Evolutionary conservation across 2,329 filamentous ascomycete species (phyloP).

Genomic region (Paramyrothecium sp.): DNA sequence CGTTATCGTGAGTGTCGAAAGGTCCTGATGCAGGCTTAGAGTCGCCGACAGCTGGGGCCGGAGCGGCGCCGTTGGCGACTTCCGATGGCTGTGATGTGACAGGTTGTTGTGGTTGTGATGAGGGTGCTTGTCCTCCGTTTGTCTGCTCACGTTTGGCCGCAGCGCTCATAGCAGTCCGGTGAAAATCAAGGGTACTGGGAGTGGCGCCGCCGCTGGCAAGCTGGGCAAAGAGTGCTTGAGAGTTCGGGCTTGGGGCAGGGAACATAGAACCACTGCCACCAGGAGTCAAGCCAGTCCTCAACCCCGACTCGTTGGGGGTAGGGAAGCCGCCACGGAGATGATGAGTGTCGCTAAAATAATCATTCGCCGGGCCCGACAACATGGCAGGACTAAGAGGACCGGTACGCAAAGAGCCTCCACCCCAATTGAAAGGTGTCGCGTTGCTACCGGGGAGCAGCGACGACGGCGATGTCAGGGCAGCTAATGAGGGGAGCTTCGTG

Average conservation of each 20-base stretch:
- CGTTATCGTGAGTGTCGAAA: conserved; percentile 88
- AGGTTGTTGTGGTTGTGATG: conserved; percentile 15
- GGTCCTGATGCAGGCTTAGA: conserved; percentile 57
- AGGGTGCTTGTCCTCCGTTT: conserved; percentile 27
- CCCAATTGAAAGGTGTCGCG: conserved; percentile 76
- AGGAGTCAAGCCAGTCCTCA: conserved; percentile 88
- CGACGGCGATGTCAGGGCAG: conserved; percentile 86
- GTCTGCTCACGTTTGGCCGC: conserved; percentile 60
- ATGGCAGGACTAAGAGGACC: conserved; percentile 96
- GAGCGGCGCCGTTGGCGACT: conserved; percentile 34
- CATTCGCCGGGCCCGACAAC: conserved; percentile 81
- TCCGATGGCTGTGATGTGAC: conserved; percentile 57
- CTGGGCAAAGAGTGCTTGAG: conserved; percentile 77
- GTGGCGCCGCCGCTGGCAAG: conserved; percentile 81
- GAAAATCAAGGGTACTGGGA: conserved; percentile 89
- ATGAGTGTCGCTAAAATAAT: conserved; percentile 84
- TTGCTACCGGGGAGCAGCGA: conserved; percentile 73
- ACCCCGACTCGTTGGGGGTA: conserved; percentile 93
- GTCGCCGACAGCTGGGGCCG: conserved; percentile 42
- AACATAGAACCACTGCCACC: conserved; percentile 98
- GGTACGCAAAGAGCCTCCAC: conserved; percentile 78
- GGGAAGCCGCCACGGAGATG: conserved; percentile 81
- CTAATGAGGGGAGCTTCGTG: conserved; percentile 83
- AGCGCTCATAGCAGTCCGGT: conserved; percentile 84
- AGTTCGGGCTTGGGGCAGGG: conserved; percentile 84